Evolutionary conservation across 1,284 basidiomycete genomes (phyloP).

Genomic region (Trichosporon faecale): DNA sequence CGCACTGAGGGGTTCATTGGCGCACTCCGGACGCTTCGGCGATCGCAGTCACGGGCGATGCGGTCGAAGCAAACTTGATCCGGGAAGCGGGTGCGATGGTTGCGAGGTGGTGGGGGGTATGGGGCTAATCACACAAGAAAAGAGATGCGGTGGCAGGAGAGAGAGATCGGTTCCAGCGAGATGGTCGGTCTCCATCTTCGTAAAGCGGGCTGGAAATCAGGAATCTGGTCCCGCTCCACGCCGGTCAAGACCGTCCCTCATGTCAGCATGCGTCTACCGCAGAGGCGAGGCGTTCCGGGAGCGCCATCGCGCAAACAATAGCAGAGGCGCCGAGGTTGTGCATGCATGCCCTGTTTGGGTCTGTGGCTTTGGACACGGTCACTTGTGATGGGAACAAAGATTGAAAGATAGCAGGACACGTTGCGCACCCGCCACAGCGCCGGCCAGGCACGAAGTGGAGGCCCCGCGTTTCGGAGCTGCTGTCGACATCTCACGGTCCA

Average conservation of each 20-base stretch:
- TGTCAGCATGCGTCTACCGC: background rate
- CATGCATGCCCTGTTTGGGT: background rate
- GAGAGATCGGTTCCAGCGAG: background rate
- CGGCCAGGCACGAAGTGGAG: slow-evolving; percentile 3
- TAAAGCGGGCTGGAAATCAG: background rate
- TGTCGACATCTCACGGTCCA: background rate
- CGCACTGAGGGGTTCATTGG: slow-evolving; percentile 4
- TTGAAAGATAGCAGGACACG: background rate
- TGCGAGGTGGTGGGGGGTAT: background rate
- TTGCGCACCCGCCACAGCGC: background rate
- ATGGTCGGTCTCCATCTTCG: slow-evolving; percentile 1
- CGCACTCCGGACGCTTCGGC: background rate
- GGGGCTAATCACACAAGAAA: background rate
- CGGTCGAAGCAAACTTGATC: background rate
- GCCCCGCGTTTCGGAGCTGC: background rate
- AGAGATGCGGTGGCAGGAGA: background rate
- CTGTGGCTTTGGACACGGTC: background rate
- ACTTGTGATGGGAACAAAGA: background rate
- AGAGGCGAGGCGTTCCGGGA: background rate
- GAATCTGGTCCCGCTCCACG: slow-evolving; percentile 3
- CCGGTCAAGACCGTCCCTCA: background rate
- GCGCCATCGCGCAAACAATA: background rate
- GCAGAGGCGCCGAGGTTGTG: background rate
- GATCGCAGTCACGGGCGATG: background rate
- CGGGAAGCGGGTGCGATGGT: background rate